Base-by-base conservation (phyloP, 352 stramenopile genomes). In the Phytophthora citricola region DNA sequence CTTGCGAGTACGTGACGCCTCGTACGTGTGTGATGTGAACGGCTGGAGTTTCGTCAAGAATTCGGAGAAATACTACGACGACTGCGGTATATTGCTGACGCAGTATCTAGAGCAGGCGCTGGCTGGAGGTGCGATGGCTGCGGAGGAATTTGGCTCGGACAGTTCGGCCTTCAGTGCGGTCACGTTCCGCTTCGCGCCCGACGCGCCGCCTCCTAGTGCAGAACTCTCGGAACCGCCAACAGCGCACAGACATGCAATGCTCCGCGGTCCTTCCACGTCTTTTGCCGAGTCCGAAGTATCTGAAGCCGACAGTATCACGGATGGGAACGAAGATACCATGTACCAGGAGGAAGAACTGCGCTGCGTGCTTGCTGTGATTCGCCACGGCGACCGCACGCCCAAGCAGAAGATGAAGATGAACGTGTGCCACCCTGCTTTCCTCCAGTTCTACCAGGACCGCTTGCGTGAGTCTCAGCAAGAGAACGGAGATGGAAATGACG, bases 1-100 rank as follows among this genome's bases (percentile, higher is more conserved):
- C 55, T 80, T 99, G 36, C 87, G 98, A 26, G 89, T 95, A 75
- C 88, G 82, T 27, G 93, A 89, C 57, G 80, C 76, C 36, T 96
- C 94, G 9, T 99, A 99, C 73, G 97, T 99, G 5, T 99, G 98
- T 81, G 98, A 99, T 76, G 98, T 99, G 11, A 99, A 99, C 79
- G 98, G 98, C 26, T 99, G 97, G 94, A 99, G 93, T 63, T 99
- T 99, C 81, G 98, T 99, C 15, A 99, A 99, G 85, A 99, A 99
- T 65, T 99, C 95, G 46, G 89, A 98, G 57, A 99, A 99, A 80
- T 99, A 99, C 73, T 99, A 99, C 73, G 97, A 99, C 66, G 97
- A 99, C 74, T 98, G 94, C 64, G 95, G 95, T 5, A 89, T 97
- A 58, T 86, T 99, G 63, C 72, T 99, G 38, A 80, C 74, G 20